These are phyloP conservation scores for Lasiodiplodia theobromae DNA, from an alignment of 2,329 filamentous ascomycete genomes.

Conservation along the genomic window DNA sequence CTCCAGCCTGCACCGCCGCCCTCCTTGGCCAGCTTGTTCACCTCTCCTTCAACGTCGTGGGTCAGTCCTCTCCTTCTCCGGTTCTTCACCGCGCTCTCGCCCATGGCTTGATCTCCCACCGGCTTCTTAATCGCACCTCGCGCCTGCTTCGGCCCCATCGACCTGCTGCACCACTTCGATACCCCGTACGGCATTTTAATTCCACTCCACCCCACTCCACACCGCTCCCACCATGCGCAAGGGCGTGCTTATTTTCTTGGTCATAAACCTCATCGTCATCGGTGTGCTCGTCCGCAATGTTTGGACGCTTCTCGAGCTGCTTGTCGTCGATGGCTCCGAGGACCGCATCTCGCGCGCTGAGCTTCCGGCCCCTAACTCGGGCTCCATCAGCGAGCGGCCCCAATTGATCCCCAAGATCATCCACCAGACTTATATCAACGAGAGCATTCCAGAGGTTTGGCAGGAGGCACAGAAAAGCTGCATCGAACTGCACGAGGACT, in stretches of 20 bases:
- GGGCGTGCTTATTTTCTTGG: constrained; percentile 67
- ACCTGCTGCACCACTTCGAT: neutral
- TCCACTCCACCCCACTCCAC: constrained; percentile 10
- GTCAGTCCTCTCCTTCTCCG: constrained; percentile 9
- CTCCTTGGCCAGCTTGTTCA: constrained; percentile 26
- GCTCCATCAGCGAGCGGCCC: constrained; percentile 61
- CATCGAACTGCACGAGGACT: constrained; percentile 71
- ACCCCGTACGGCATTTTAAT: constrained; percentile 26
- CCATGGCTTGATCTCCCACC: constrained; percentile 18
- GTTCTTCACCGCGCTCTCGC: constrained; percentile 3
- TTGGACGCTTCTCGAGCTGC: constrained; percentile 73
- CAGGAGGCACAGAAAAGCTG: constrained; percentile 70
- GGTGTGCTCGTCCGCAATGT: constrained; percentile 70
- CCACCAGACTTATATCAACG: constrained; percentile 78
- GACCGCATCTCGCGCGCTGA: constrained; percentile 73
- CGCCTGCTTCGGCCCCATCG: constrained; percentile 1
- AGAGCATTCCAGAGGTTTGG: constrained; percentile 73
- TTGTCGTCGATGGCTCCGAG: constrained; percentile 70
- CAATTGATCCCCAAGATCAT: constrained; percentile 78
- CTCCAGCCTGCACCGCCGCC: constrained; percentile 28
- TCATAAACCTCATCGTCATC: constrained; percentile 70
- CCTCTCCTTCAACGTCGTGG: constrained; percentile 21
- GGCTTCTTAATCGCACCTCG: constrained; percentile 22
- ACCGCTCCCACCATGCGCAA: constrained; percentile 60
- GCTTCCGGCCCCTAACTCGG: constrained; percentile 69